A percentile compares a stretch with the other conserved stretches of the same genome.
phyloP scores from a whole-genome alignment of 1,139 yeast species.

The Candida buenavistaensis region DNA sequence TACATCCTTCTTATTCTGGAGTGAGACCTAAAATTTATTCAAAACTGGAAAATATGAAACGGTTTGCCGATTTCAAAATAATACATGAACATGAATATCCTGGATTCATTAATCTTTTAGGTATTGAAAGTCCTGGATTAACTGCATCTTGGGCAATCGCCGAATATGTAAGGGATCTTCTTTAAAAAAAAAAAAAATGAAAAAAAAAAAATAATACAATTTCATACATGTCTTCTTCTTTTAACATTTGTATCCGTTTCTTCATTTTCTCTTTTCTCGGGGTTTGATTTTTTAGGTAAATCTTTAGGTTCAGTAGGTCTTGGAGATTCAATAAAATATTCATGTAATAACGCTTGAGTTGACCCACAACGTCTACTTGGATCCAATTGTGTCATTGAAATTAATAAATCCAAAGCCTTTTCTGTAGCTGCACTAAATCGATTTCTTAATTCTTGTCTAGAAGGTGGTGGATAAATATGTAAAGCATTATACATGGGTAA shows the following conservation, averaged over 20 bases:
- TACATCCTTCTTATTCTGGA: slow-evolving; percentile 75
- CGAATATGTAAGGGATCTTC: slow-evolving; percentile 57
- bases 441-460: slow-evolving; percentile 75
- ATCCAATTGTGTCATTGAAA: slow-evolving; percentile 72
- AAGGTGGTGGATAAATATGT: slow-evolving; percentile 79
- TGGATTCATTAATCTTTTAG: slow-evolving; percentile 77
- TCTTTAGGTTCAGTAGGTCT: slow-evolving; percentile 70
- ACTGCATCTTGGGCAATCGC: slow-evolving; percentile 83
- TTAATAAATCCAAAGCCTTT: slow-evolving; percentile 73
- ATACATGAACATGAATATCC: slow-evolving; percentile 63
- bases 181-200: slow-evolving; percentile 18
- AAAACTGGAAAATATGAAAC: slow-evolving; percentile 33
- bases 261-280: slow-evolving; percentile 19
- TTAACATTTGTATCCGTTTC: too few relatives aligned
- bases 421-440: slow-evolving; percentile 93
- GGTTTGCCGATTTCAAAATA: slow-evolving; percentile 73
- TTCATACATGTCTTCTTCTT: slow-evolving; percentile 17
- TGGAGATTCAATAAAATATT: slow-evolving; percentile 74
- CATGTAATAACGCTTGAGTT: slow-evolving; percentile 62
- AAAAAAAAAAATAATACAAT: background rate
- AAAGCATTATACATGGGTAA: slow-evolving; percentile 75
- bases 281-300: slow-evolving; percentile 54
- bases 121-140: slow-evolving; percentile 89
- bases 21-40: slow-evolving; percentile 74
- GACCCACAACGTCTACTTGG: slow-evolving; percentile 75